These are phyloP conservation scores for Lipomyces oligophaga DNA, from an alignment of 805 yeast species.

Conservation along the genomic window DNA sequence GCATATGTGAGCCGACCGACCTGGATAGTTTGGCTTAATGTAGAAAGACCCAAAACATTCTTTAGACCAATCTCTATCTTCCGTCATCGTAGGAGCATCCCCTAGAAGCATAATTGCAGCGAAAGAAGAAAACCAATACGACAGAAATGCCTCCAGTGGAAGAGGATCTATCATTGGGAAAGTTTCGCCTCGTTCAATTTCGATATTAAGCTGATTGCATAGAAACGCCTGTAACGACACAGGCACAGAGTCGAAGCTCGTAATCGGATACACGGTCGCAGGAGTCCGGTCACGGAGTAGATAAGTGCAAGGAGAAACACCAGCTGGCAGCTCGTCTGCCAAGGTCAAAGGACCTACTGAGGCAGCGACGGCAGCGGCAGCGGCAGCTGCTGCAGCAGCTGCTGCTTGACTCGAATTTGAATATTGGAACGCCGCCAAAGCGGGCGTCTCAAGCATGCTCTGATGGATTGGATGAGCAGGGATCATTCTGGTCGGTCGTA, in stretches of 20 bases:
- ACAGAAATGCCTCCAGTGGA: constrained; percentile 69
- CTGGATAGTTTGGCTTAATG: constrained; percentile 86
- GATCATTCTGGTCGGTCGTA: too few species aligned
- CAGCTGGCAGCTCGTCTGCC: constrained; percentile 15
- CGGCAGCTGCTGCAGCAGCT: constrained; percentile 2
- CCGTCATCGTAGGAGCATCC: constrained; percentile 51
- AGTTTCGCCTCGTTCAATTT: constrained; percentile 82
- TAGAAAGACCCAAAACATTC: constrained; percentile 86
- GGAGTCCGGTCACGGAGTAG: constrained; percentile 82
- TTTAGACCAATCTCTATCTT: constrained; percentile 78
- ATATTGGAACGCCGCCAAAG: constrained; percentile 24
- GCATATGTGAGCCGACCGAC: constrained; percentile 88
- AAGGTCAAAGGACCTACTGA: too few species aligned
- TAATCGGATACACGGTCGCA: constrained; percentile 87
- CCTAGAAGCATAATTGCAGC: constrained; percentile 80
- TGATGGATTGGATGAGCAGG: too few species aligned
- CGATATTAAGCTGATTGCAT: constrained; percentile 91
- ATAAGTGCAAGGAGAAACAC: constrained; percentile 65
- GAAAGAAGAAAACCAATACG: constrained; percentile 83
- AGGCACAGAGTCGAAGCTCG: constrained; percentile 64
- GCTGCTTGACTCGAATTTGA: constrained; percentile 1
- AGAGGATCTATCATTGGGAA: constrained; percentile 80
- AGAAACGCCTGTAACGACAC: constrained; percentile 72
- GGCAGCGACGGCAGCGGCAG: constrained; percentile 3
- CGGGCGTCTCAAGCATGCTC: constrained; percentile 23